A percentile compares a stretch with the other conserved stretches of the same genome.
These are phyloP conservation scores for Oenanthe sinensis DNA, from an alignment of 129 eudicot genomes.

Conservation along the genomic window DNA sequence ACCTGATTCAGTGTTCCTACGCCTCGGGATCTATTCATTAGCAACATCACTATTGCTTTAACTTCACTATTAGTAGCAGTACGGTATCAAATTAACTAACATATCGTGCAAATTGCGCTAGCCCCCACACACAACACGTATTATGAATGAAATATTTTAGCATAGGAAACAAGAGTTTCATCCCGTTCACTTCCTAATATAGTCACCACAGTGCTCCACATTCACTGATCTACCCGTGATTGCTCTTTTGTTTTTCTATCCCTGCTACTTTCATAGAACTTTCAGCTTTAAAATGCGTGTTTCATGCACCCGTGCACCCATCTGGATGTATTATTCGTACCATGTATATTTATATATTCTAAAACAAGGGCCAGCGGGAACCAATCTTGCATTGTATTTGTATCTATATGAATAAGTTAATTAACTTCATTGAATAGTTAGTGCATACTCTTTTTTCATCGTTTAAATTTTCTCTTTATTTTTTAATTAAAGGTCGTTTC, in stretches of 20 bases:
- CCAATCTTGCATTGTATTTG: too few relatives aligned
- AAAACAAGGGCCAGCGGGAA: too few relatives aligned
- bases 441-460: too few relatives aligned
- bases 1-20: slow-evolving; percentile 4
- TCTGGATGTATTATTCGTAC: background rate
- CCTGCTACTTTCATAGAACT: background rate
- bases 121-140: background rate
- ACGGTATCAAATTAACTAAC: background rate
- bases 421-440: too few relatives aligned
- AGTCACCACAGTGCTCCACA: background rate
- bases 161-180: background rate
- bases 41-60: background rate
- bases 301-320: background rate
- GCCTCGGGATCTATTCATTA: background rate
- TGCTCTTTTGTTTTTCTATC: background rate
- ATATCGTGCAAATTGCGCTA: background rate
- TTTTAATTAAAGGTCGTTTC: too few relatives aligned
- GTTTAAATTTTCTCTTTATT: too few relatives aligned
- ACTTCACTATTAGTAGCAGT: background rate
- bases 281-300: background rate
- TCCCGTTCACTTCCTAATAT: background rate
- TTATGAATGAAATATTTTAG: background rate
- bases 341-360: too few relatives aligned
- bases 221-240: background rate
- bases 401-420: too few relatives aligned